A percentile compares a stretch with the other conserved stretches of the same genome.
These are phyloP conservation scores for Tremellales sp. DNA, from an alignment of 1,284 basidiomycete genomes.

Conservation along the genomic window DNA sequence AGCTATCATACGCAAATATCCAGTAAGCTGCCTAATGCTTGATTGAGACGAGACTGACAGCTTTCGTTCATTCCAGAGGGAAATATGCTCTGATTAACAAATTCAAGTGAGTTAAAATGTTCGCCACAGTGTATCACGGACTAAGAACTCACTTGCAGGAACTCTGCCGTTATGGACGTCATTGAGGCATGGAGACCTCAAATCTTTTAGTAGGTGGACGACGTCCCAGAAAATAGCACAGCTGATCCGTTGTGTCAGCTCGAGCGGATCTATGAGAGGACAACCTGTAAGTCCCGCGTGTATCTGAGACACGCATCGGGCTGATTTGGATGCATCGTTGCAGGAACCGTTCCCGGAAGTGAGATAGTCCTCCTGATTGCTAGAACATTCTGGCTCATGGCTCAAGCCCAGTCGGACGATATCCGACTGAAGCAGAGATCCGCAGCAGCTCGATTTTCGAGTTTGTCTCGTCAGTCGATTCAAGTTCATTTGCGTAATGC, in stretches of 20 bases:
- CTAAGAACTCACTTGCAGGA: conserved; percentile 23
- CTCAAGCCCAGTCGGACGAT: conserved; percentile 1
- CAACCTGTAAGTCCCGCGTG: conserved; percentile 25
- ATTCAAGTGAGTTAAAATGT: conserved; percentile 34
- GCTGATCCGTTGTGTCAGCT: conserved; percentile 14
- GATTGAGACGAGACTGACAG: neutral
- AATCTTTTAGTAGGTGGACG: conserved; percentile 42
- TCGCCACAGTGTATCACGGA: neutral
- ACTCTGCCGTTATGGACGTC: conserved; percentile 45
- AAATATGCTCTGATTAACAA: conserved; percentile 45
- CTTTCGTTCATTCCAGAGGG: conserved; percentile 26
- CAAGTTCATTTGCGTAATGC: neutral
- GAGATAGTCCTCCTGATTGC: neutral
- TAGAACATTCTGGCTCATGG: neutral
- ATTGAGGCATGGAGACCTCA: conserved; percentile 45
- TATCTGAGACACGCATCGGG: neutral
- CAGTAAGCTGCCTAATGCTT: conserved; percentile 26
- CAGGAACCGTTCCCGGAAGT: conserved; percentile 38
- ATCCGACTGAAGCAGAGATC: neutral
- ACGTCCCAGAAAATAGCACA: neutral
- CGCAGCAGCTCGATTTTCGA: neutral
- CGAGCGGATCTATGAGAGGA: conserved; percentile 35
- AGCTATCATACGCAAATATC: conserved; percentile 48
- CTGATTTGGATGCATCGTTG: neutral
- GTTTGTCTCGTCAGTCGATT: neutral